phyloP scores from a whole-genome alignment of 2,329 filamentous ascomycete species.

The Calonectria fujianensis region DNA sequence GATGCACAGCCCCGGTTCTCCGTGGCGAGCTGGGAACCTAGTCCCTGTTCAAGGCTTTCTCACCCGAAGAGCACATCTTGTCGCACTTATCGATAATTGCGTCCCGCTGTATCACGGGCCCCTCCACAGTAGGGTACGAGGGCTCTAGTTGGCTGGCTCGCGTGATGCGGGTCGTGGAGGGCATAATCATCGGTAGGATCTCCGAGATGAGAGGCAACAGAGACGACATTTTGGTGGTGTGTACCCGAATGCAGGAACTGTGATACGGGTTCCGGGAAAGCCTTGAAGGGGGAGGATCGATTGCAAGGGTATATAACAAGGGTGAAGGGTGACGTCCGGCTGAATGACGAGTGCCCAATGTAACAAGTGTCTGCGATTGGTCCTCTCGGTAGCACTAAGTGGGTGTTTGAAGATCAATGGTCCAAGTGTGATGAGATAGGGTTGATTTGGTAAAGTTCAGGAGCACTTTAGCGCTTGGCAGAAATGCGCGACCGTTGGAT shows the following conservation, averaged over 20 bases:
- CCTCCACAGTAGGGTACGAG: slow-evolving; percentile 57
- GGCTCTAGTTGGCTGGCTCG: slow-evolving; percentile 68
- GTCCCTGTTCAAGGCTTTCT: slow-evolving; percentile 53
- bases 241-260: slow-evolving; percentile 12
- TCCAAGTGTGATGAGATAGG: slow-evolving; percentile 11
- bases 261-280: slow-evolving; percentile 6
- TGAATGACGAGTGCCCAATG: slow-evolving; percentile 15
- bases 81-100: slow-evolving; percentile 80
- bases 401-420: slow-evolving; percentile 16
- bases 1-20: slow-evolving; percentile 13
- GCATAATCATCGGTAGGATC: slow-evolving; percentile 76
- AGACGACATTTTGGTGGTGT: slow-evolving; percentile 66
- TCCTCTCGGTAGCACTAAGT: slow-evolving; percentile 23
- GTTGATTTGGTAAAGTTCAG: slow-evolving; percentile 14
- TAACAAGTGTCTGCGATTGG: slow-evolving; percentile 9
- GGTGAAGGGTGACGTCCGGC: slow-evolving; percentile 17
- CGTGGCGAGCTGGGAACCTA: not conserved
- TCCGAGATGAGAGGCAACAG: slow-evolving; percentile 74
- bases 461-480: slow-evolving; percentile 18
- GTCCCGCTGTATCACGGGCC: slow-evolving; percentile 61
- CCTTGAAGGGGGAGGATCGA: slow-evolving; percentile 13
- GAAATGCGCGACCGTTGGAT: slow-evolving; percentile 22
- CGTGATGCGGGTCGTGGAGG: slow-evolving; percentile 74
- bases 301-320: slow-evolving; percentile 27
- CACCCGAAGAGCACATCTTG: slow-evolving; percentile 80